Conservation (phyloP, 768 basidiomycete species). For the Pleurotus salmoneostramineus region DNA sequence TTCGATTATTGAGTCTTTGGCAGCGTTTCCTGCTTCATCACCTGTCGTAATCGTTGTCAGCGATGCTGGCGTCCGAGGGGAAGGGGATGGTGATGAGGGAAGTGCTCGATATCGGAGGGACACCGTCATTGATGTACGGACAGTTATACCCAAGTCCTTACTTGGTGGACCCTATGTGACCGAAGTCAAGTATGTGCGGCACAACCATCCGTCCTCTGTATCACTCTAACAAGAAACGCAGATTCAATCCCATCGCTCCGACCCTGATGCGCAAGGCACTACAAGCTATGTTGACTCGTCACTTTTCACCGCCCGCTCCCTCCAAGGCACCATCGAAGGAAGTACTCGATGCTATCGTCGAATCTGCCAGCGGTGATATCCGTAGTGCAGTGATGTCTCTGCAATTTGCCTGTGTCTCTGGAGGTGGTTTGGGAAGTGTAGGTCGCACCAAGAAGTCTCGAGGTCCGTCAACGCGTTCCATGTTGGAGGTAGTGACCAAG, state of each 20-base stretch:
- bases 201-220: not conserved
- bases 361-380: conserved; percentile 86
- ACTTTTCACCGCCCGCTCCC: conserved; percentile 34
- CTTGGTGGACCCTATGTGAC: conserved; percentile 71
- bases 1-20: conserved; percentile 55
- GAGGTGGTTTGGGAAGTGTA: conserved; percentile 24
- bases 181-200: conserved; percentile 63
- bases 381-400: conserved; percentile 91
- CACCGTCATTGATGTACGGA: conserved; percentile 62
- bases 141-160: conserved; percentile 66
- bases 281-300: conserved; percentile 46
- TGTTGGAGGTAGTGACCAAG: conserved; percentile 73
- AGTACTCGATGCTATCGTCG: conserved; percentile 70
- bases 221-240: conserved; percentile 21
- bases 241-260: conserved; percentile 90
- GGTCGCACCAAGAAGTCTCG: conserved; percentile 25
- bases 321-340: conserved; percentile 43
- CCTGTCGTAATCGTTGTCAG: conserved; percentile 85
- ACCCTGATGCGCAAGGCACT: conserved; percentile 83
- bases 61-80: conserved; percentile 77
- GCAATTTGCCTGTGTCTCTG: conserved; percentile 69
- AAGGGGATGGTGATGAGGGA: conserved; percentile 50
- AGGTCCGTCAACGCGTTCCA: conserved; percentile 20
- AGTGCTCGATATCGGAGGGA: conserved; percentile 34
- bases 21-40: conserved; percentile 33